A percentile compares a stretch with the other conserved stretches of the same genome.
phyloP scores from a whole-genome alignment of 371 early-diverging fungal genomes.

The Mortierella sp. region DNA sequence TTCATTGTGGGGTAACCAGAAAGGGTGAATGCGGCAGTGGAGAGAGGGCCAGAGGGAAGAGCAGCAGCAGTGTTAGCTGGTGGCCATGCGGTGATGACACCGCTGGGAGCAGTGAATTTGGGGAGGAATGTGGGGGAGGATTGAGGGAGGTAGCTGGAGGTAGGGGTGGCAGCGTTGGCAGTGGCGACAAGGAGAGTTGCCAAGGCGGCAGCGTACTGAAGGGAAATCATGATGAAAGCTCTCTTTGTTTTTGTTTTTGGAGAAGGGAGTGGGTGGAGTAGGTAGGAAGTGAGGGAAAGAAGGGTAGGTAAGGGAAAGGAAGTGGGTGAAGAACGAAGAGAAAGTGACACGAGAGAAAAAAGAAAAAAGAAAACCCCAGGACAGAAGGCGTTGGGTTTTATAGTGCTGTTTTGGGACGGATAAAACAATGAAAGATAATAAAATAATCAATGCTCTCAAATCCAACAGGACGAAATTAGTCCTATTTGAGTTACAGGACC shows the following conservation, averaged over 20 bases:
- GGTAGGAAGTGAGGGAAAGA: not conserved
- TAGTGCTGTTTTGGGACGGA: not conserved
- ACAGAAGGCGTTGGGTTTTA: too few relatives aligned
- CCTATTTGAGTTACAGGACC: not conserved
- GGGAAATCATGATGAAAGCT: constrained; percentile 14
- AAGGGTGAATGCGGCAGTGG: not conserved
- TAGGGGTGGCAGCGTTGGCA: constrained; percentile 7
- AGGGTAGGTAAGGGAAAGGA: too few relatives aligned
- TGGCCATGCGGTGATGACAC: constrained; percentile 16
- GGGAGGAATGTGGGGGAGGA: constrained; percentile 1
- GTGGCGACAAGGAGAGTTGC: constrained; percentile 8
- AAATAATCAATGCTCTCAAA: not conserved
- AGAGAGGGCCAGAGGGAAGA: constrained; percentile 12
- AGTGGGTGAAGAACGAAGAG: too few relatives aligned
- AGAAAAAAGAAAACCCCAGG: not conserved
- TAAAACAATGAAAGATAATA: not conserved
- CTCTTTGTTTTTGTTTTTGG: not conserved
- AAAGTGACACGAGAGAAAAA: not conserved
- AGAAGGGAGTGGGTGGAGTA: not conserved
- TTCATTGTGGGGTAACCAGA: constrained; percentile 15
- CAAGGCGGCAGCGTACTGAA: constrained; percentile 9
- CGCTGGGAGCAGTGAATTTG: constrained; percentile 4
- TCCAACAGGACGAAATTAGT: constrained; percentile 2
- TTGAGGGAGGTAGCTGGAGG: constrained; percentile 9
- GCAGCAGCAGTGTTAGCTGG: constrained; percentile 3